Evolutionary conservation across 2,329 filamentous ascomycete genomes (phyloP), one percentile per base, ranked within the genome.

Genomic region (Sarocladiaceae sp.): DNA sequence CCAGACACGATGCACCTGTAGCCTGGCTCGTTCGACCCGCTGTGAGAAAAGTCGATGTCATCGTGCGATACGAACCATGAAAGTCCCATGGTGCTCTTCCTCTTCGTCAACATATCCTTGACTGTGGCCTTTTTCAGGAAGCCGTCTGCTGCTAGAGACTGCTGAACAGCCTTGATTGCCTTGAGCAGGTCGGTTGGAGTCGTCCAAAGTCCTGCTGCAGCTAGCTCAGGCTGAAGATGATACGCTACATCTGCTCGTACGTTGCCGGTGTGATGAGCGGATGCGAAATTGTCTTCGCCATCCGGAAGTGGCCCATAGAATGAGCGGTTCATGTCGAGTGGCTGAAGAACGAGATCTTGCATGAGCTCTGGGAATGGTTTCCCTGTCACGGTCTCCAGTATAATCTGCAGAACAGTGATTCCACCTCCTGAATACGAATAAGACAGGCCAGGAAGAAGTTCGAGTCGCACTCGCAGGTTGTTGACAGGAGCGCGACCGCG

Each of bases 141-240:
- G 3, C 35, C 43, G 7, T 49, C 47, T 3, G 43, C 39, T 6
- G 42, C 31, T 1, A 55, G 47, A 3, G 53, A 56, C 13, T 27
- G 31, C 23, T 56, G 53, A 9, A 53, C 45, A 9, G 45, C 53
- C 9, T 33, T 15, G 6, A 54, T 24, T 2, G 48, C 47, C 24
- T 49, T 53, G 16, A 56, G 45, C 1, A 56, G 45, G 3, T 55
- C 53, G 3, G 45, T 48, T 3, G 53, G 53, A 3, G 53, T 55
- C 18, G 50, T 55, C 53, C 51, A 56, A 13, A 55, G 34, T 2
- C 51, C 45, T 1, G 48, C 51, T 6, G 51, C 51, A 3, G 48
- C 50, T 11, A 47, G 33, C 32, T 51, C 50, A 1, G 50, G 51
- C 1, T 44, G 24, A 13, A 29, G 7, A 13, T 29, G 26, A 29